Conservation (phyloP, 108 stramenopile genomes). For the Epithemia pelagica region DNA sequence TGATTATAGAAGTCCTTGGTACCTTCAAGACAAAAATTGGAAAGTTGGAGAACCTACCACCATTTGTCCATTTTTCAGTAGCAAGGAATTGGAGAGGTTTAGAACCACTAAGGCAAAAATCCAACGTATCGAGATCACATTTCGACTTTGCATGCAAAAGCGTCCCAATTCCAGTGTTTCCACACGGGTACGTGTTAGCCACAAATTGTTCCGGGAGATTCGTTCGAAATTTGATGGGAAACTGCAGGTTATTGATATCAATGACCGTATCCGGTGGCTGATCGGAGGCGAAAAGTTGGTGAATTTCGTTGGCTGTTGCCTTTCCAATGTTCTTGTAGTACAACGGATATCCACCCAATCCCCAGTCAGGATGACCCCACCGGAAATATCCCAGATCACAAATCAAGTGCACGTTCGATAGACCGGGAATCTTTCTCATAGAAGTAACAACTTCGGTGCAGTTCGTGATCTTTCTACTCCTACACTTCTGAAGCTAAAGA, state of each 20-base stretch:
- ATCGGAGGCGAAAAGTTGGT: not conserved
- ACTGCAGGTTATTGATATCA: not conserved
- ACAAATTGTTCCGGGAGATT: slow-evolving; percentile 2
- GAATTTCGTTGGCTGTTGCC: not conserved
- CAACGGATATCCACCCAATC: no score
- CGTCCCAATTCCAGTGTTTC: not conserved
- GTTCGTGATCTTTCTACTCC: no score
- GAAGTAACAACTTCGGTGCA: no score
- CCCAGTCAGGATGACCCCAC: no score
- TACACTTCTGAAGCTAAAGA: no score
- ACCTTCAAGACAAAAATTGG: slow-evolving; percentile 3
- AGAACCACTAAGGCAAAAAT: slow-evolving; percentile 19
- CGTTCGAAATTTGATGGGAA: not conserved
- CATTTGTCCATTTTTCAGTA: not conserved
- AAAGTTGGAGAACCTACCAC: not conserved
- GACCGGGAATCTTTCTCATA: no score
- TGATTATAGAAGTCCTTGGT: slow-evolving; percentile 13
- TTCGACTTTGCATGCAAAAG: not conserved
- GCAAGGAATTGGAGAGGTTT: not conserved
- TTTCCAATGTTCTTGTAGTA: not conserved
- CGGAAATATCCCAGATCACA: no score
- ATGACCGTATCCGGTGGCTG: not conserved
- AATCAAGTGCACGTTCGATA: no score
- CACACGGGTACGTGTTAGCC: not conserved
- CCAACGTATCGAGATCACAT: slow-evolving; percentile 1